phyloP scores from a whole-genome alignment of 2,329 filamentous ascomycete genomes.

The Aspergillus sp. region DNA sequence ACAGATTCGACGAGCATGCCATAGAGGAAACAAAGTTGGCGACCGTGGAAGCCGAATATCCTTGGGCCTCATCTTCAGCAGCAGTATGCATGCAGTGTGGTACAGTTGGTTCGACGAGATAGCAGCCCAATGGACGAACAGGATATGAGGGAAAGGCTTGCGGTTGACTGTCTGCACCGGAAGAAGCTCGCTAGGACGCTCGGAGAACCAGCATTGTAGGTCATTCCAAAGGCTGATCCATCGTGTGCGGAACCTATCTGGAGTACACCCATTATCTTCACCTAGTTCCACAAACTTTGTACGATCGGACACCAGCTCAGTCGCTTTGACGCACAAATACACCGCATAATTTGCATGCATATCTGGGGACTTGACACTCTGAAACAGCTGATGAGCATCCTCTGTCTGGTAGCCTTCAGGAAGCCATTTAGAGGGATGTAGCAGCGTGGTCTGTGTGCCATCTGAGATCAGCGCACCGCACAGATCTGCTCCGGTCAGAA shows the following conservation, averaged over 20 bases:
- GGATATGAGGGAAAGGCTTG: slow-evolving; percentile 54
- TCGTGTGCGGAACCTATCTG: slow-evolving; percentile 43
- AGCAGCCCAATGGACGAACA: slow-evolving; percentile 57
- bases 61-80: slow-evolving; percentile 51
- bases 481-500: slow-evolving; percentile 44
- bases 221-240: slow-evolving; percentile 56
- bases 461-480: slow-evolving; percentile 59
- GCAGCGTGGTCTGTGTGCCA: slow-evolving; percentile 52
- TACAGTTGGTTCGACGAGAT: slow-evolving; percentile 62
- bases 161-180: slow-evolving; percentile 50
- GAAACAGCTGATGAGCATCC: slow-evolving; percentile 42
- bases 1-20: slow-evolving; percentile 59
- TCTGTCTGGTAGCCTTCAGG: slow-evolving; percentile 41
- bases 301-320: slow-evolving; percentile 53
- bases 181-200: slow-evolving; percentile 51
- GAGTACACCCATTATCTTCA: slow-evolving; percentile 48
- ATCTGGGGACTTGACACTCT: slow-evolving; percentile 47
- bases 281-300: slow-evolving; percentile 54
- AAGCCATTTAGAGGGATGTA: slow-evolving; percentile 55
- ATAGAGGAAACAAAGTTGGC: slow-evolving; percentile 46
- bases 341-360: slow-evolving; percentile 63
- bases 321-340: slow-evolving; percentile 57
- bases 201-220: slow-evolving; percentile 52
- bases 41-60: slow-evolving; percentile 24
- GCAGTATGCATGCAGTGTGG: slow-evolving; percentile 57